A percentile compares a stretch with the other conserved stretches of the same genome.
Evolutionary conservation across 345 rosid genomes (phyloP).

Genomic region (Camelina neglecta): DNA sequence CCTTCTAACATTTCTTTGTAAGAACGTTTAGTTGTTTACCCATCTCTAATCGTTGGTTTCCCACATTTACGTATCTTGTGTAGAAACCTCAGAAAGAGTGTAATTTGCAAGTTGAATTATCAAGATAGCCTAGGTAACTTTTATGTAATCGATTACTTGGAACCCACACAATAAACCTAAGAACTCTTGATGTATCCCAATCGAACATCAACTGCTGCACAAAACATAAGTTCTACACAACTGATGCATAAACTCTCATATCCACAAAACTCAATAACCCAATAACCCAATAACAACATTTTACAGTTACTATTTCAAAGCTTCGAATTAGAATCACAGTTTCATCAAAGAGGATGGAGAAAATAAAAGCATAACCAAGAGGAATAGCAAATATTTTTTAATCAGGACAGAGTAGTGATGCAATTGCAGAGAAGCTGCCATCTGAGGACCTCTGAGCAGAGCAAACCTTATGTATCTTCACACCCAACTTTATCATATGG

Average conservation of each 20-base stretch:
- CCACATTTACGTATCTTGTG: background rate
- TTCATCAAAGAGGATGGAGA: background rate
- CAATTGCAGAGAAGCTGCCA: background rate
- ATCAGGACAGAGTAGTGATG: background rate
- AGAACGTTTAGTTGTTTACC: background rate
- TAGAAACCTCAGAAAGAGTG: background rate
- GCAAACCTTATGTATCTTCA: background rate
- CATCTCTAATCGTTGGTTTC: background rate
- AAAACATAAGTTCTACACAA: background rate
- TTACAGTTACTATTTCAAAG: background rate
- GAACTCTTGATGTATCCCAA: background rate
- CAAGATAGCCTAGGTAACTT: background rate
- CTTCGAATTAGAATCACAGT: background rate
- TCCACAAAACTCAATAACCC: no score
- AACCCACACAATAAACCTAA: slow-evolving; percentile 51
- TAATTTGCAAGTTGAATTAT: background rate
- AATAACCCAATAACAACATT: no score
- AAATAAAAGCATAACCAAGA: background rate
- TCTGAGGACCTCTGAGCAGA: background rate
- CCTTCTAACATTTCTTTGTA: background rate
- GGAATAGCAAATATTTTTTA: background rate
- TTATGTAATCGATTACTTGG: slow-evolving; percentile 61
- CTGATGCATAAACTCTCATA: background rate
- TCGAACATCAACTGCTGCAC: background rate
- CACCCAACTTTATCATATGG: background rate